Base-by-base conservation (phyloP, 2,329 filamentous ascomycete species). In the Paraphaeosphaeria sporulosa region DNA sequence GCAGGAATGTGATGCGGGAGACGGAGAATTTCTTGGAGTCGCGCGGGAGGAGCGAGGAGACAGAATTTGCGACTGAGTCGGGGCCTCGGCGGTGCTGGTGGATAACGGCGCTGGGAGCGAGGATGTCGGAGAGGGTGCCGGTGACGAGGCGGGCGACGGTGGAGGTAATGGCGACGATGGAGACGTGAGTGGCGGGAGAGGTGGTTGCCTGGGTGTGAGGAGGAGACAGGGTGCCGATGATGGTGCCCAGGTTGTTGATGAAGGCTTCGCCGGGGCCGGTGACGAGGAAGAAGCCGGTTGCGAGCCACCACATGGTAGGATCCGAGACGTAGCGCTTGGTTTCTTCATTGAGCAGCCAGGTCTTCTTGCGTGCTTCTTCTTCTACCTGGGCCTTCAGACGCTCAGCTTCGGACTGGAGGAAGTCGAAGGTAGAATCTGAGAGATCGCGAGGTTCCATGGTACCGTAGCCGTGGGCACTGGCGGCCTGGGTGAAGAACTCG, bases 191-290 rank as follows among this genome's bases (percentile, higher is more conserved):
- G 58, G 93, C 88, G 42, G 91, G 85, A 52, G 91, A 86, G 50
- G 90, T 87, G 68, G 82, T 76, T 67, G 75, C 68, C 19, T 84
- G 73, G 19, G 87, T 88, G 15, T 85, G 86, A n/a, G 81, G 81
- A 5, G 86, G 86, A 47, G 91, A 92, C 3, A 97, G 83, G 0
- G 94, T 96, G 67, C 91, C 90, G 68, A 98, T 94, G 62, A 99
- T 90, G 25, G 94, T 97, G 38, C 95, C 95, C 10, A 99, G 80
- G 71, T 98, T 99, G 80, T 98, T 99, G 80, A 98, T 93, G 76
- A 97, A 99, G 12, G 94, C 92, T 79, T 99, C 95, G n/a, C 94
- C 94, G 0, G 95, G 94, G 0, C 95, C 95, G 56, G 94, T 92
- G 69, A 97, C 92, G 64, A 98, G 86, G 78, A 98, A 92, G 79